phyloP scores from a whole-genome alignment of 2,329 filamentous ascomycete genomes.

The Verticillium longisporum region DNA sequence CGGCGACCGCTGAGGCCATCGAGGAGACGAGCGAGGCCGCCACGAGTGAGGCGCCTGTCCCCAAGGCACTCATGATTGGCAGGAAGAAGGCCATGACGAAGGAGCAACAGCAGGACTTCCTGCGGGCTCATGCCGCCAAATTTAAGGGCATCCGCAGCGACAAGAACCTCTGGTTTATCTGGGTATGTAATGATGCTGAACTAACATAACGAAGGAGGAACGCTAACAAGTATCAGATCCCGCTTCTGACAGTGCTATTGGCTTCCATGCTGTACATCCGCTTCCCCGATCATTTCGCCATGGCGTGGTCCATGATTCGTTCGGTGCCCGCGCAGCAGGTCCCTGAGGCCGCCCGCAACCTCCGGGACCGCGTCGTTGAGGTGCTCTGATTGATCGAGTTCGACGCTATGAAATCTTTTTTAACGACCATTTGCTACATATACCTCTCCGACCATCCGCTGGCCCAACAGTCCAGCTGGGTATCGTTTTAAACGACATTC shows the following conservation, averaged over 20 bases:
- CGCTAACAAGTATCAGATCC: constrained; percentile 31
- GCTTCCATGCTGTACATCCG: constrained; percentile 43
- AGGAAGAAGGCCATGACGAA: constrained; percentile 57
- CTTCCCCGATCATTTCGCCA: constrained; percentile 37
- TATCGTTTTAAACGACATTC: not conserved
- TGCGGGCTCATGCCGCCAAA: constrained; percentile 53
- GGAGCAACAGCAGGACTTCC: constrained; percentile 58
- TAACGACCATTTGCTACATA: not conserved
- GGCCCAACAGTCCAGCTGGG: not conserved
- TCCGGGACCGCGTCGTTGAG: constrained; percentile 18
- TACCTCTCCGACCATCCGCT: not conserved
- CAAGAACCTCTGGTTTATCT: constrained; percentile 61
- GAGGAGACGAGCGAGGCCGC: constrained; percentile 29
- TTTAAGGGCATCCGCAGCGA: constrained; percentile 58
- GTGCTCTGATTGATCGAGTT: constrained; percentile 9
- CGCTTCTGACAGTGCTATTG: constrained; percentile 40
- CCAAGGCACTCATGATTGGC: constrained; percentile 44
- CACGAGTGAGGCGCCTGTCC: constrained; percentile 22
- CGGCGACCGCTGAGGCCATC: constrained; percentile 23
- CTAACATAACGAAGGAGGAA: not conserved
- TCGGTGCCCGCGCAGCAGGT: constrained; percentile 8
- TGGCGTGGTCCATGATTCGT: constrained; percentile 9
- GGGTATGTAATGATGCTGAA: constrained; percentile 38
- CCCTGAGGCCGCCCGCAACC: constrained; percentile 6
- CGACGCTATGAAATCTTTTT: not conserved